These are phyloP conservation scores for Coriolopsis trogii DNA, from an alignment of 1,284 basidiomycete species.

Conservation along the genomic window DNA sequence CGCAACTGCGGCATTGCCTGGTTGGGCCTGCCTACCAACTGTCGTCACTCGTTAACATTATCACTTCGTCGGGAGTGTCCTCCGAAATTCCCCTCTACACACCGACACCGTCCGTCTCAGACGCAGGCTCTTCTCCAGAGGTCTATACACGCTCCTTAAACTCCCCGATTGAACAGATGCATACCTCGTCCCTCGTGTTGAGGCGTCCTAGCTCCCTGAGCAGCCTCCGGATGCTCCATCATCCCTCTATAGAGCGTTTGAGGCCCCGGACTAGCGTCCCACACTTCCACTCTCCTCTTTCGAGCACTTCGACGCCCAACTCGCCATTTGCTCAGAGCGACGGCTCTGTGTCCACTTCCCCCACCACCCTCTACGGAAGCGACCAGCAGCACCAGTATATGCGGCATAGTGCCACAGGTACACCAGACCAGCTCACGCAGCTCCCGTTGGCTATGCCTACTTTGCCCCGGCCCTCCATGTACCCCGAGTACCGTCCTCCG, in stretches of 20 bases:
- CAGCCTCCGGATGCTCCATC: constrained; percentile 22
- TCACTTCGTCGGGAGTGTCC: constrained; percentile 42
- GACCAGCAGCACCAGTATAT: constrained; percentile 6
- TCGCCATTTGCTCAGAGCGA: constrained; percentile 14
- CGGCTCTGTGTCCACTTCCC: constrained; percentile 4
- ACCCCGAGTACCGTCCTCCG: constrained; percentile 15
- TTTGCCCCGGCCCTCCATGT: constrained; percentile 13
- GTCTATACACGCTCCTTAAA: constrained; percentile 17
- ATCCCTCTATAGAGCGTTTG: constrained; percentile 22
- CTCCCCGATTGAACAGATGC: constrained; percentile 14
- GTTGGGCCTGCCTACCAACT: constrained; percentile 67
- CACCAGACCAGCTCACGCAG: constrained; percentile 16
- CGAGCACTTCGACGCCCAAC: constrained; percentile 17
- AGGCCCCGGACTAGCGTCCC: constrained; percentile 18
- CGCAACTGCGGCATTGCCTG: constrained; percentile 65
- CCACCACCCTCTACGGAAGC: constrained; percentile 4
- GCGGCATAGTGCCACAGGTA: background rate
- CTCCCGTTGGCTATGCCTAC: constrained; percentile 19
- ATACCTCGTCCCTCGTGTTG: constrained; percentile 10
- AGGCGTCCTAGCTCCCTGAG: constrained; percentile 19
- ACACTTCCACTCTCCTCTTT: constrained; percentile 20
- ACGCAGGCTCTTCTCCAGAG: constrained; percentile 23
- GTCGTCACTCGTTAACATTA: constrained; percentile 54
- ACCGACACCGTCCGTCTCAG: constrained; percentile 25
- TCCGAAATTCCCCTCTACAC: constrained; percentile 41